These are phyloP conservation scores for Lactarius tabidus DNA, from an alignment of 768 basidiomycete species.

Conservation along the genomic window DNA sequence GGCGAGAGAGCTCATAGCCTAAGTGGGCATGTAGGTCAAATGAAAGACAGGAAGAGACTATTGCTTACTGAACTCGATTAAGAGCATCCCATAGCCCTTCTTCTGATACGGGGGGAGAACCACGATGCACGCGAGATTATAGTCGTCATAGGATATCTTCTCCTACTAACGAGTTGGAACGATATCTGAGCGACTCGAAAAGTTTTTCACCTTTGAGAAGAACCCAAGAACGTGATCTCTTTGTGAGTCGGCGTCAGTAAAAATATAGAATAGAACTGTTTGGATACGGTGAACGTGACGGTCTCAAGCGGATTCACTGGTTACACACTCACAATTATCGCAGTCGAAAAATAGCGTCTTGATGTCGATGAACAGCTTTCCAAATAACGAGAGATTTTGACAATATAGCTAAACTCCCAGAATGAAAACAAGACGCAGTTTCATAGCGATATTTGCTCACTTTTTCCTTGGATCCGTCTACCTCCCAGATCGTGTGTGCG, in stretches of 20 bases:
- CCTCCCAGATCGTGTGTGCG: conserved; percentile 90
- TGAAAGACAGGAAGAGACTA: neutral
- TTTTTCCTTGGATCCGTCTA: conserved; percentile 85
- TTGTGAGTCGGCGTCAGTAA: conserved; percentile 79
- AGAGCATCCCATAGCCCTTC: conserved; percentile 86
- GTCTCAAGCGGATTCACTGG: neutral
- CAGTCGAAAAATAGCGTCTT: conserved; percentile 93
- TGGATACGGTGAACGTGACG: conserved; percentile 5
- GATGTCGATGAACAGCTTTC: conserved; percentile 98
- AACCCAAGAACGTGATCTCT: conserved; percentile 78
- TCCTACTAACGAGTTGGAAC: conserved; percentile 48
- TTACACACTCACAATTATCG: conserved; percentile 62
- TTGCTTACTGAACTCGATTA: conserved; percentile 94
- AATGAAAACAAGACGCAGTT: conserved; percentile 6
- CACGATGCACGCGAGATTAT: conserved; percentile 96
- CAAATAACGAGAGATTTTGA: conserved; percentile 92
- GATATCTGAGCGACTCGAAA: neutral
- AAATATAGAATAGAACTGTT: conserved; percentile 84
- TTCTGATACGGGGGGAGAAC: conserved; percentile 91
- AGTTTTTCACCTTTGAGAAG: conserved; percentile 55
- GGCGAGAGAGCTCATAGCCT: conserved; percentile 93
- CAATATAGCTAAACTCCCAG: conserved; percentile 71
- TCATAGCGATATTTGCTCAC: conserved; percentile 36
- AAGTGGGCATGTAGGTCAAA: neutral
- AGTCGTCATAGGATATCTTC: conserved; percentile 93